A percentile compares a stretch with the other conserved stretches of the same genome.
These are phyloP conservation scores for Pisolithus thermaeus DNA, from an alignment of 1,284 basidiomycete species.

Conservation along the genomic window DNA sequence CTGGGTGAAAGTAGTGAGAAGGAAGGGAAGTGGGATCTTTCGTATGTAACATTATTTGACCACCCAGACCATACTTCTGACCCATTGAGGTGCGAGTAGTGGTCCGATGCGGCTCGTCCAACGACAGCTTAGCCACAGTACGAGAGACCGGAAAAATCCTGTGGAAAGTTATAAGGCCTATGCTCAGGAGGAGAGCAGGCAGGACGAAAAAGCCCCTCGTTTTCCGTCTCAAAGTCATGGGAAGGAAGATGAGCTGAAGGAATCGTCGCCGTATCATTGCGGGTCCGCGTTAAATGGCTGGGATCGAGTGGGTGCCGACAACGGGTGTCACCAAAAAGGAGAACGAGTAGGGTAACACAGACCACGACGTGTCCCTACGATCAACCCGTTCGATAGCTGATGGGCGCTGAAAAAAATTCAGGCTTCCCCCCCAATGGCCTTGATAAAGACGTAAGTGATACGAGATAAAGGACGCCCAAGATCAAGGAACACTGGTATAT, in stretches of 20 bases:
- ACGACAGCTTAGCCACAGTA: background rate
- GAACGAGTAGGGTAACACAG: too few species aligned
- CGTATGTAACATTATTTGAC: background rate
- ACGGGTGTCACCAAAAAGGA: too few species aligned
- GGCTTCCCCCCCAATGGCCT: too few species aligned
- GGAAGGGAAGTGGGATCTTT: background rate
- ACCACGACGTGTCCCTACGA: too few species aligned
- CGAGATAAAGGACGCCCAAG: too few species aligned
- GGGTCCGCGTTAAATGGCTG: too few species aligned
- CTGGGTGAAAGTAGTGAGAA: constrained; percentile 13
- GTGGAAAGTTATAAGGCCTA: background rate
- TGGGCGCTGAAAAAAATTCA: too few species aligned
- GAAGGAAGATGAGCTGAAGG: background rate
- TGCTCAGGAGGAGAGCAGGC: background rate
- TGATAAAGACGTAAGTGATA: too few species aligned
- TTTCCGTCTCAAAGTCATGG: background rate
- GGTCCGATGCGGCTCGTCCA: background rate
- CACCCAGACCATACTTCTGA: background rate
- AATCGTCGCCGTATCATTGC: background rate
- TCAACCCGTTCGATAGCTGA: too few species aligned
- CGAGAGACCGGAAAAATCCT: background rate
- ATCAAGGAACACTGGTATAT: too few species aligned
- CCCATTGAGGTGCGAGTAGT: background rate
- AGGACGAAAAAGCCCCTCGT: background rate
- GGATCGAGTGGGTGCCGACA: too few species aligned